Evolutionary conservation across 257 asterid genomes (phyloP).

Genomic region (Euphrasia confusa): DNA sequence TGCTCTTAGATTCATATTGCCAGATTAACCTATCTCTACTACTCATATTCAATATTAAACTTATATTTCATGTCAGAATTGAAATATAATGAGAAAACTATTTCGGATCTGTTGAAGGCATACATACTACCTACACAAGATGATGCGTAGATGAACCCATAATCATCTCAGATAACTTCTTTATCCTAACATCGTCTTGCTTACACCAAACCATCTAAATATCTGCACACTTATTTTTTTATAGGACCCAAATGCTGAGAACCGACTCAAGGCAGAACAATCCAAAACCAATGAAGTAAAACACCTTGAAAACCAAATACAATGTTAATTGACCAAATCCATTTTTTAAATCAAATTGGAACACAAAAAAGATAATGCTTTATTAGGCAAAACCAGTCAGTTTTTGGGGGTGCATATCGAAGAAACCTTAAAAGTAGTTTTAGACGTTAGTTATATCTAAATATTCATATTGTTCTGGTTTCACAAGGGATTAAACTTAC

Average conservation of each 20-base stretch:
- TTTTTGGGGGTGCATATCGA: not conserved
- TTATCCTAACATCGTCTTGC: constrained; percentile 91
- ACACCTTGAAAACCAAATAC: constrained; percentile 40
- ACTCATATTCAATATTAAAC: not conserved
- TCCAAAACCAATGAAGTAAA: constrained; percentile 94
- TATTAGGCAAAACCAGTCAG: not conserved
- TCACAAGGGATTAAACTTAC: constrained; percentile 39
- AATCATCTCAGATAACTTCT: constrained; percentile 95
- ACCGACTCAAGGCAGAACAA: constrained; percentile 82
- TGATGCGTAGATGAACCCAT: constrained; percentile 61
- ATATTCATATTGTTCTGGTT: too few relatives aligned
- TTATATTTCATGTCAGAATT: constrained; percentile 3
- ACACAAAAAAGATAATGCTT: not conserved
- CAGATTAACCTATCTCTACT: not conserved
- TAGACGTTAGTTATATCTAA: too few relatives aligned
- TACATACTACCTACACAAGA: constrained; percentile 51
- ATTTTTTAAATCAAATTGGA: not conserved
- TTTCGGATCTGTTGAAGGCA: constrained; percentile 28
- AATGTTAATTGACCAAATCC: not conserved
- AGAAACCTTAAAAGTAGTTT: not conserved
- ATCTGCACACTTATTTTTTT: too few relatives aligned
- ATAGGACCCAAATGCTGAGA: constrained; percentile 94
- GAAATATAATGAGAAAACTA: not conserved
- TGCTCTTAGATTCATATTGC: not conserved
- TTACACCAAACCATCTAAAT: constrained; percentile 88